Evolutionary conservation across 306 rosid genomes (phyloP).

Genomic region (Cicer arietinum): DNA sequence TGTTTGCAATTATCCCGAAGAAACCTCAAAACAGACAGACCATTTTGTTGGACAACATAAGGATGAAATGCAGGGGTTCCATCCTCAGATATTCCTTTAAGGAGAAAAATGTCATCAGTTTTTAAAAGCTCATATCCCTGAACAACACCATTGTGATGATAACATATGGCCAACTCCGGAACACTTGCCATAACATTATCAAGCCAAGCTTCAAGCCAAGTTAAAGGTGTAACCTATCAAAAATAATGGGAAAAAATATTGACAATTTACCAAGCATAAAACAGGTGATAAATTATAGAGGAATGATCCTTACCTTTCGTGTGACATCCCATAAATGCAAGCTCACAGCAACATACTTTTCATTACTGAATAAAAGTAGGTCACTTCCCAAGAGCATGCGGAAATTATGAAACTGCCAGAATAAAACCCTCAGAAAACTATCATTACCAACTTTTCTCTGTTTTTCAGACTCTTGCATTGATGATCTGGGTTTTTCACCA

Average conservation of each 20-base stretch:
- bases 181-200: conserved; percentile 99
- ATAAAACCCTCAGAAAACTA: conserved; percentile 77
- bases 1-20: conserved; percentile 97
- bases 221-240: conserved; percentile 84
- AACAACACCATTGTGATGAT: conserved; percentile 94
- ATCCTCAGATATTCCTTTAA: conserved; percentile 92
- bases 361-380: conserved; percentile 89
- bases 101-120: conserved; percentile 88
- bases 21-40: conserved; percentile 96
- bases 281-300: conserved; percentile 32
- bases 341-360: conserved; percentile 95
- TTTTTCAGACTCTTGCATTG: conserved; percentile 83
- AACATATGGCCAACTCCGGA: conserved; percentile 96
- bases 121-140: conserved; percentile 95
- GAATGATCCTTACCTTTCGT: conserved; percentile 62
- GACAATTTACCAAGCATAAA: conserved; percentile 37
- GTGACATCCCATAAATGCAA: conserved; percentile 97
- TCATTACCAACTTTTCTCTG: conserved; percentile 77
- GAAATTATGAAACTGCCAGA: conserved; percentile 97
- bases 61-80: conserved; percentile 98
- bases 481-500: conserved; percentile 74
- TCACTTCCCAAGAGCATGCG: conserved; percentile 98
- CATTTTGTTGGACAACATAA: conserved; percentile 91
- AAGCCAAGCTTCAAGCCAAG: conserved; percentile 99
- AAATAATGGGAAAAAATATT: conserved; percentile 37